These are phyloP conservation scores for Novakomyces olei DNA, from an alignment of 805 yeast genomes.

Conservation along the genomic window DNA sequence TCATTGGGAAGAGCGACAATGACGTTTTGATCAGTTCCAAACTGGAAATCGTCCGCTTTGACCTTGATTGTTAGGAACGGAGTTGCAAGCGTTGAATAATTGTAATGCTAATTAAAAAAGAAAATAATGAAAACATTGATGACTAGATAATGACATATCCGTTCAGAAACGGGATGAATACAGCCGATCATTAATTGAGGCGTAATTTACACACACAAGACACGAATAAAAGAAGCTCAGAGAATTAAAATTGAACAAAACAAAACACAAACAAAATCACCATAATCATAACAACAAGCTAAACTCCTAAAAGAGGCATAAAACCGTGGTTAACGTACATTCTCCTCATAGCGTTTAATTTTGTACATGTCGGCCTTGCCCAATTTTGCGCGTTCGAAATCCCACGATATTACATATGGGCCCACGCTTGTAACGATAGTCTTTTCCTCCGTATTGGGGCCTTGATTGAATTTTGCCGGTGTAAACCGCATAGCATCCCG, in stretches of 20 bases:
- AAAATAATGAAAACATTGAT: too few relatives aligned
- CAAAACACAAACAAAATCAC: too few relatives aligned
- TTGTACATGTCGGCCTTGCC: constrained; percentile 35
- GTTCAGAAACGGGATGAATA: too few relatives aligned
- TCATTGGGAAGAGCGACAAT: constrained; percentile 56
- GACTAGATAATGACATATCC: too few relatives aligned
- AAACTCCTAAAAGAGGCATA: too few relatives aligned
- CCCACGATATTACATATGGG: constrained; percentile 67
- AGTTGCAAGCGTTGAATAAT: background rate
- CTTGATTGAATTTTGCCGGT: constrained; percentile 56
- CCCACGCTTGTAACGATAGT: constrained; percentile 60
- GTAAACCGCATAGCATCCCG: constrained; percentile 32
- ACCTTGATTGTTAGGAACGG: constrained; percentile 13
- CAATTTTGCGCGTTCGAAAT: constrained; percentile 33
- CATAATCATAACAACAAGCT: too few relatives aligned
- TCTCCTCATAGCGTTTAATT: constrained; percentile 37
- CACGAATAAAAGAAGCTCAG: too few relatives aligned
- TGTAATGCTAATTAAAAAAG: background rate
- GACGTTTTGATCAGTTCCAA: constrained; percentile 47
- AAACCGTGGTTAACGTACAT: too few relatives aligned
- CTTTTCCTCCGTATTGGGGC: constrained; percentile 39
- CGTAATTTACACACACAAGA: too few relatives aligned
- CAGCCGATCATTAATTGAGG: too few relatives aligned
- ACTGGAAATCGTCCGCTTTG: constrained; percentile 58
- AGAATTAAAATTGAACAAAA: too few relatives aligned